Base-by-base conservation (phyloP, 768 basidiomycete species). In the Cystofilobasidium ferigula region DNA sequence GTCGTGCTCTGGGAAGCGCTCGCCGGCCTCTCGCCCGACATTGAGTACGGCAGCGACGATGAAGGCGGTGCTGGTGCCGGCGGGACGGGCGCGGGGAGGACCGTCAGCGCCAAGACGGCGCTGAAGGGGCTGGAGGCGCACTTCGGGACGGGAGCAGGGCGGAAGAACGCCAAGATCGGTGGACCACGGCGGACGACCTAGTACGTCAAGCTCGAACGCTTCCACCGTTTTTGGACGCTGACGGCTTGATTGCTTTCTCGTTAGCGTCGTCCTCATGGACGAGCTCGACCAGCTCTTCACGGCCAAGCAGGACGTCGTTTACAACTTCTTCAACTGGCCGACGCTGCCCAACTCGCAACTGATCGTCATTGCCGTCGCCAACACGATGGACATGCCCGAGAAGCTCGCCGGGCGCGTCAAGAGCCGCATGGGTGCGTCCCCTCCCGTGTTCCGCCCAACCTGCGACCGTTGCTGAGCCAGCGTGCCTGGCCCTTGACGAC, bases 301-400 rank as follows among this genome's bases (percentile, higher is more conserved):
- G 0, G 80, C 87, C 22, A 95, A 95, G 74, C 94, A 99, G 75
- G 94, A 99, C 66, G 94, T 99, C 13, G 88, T 99, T 26, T 99
- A 99, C 77, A 97, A 97, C 73, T 98, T 99, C 77, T 98, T 98
- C 81, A 98, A 99, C 74, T 99, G 95, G 94, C 95, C 95, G 1
- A 94, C 92, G 4, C 79, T 95, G 59, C 81, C 82, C 0, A 85
- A 84, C 24, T 92, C 90, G 65, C 89, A 88, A 74, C 82, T 99
- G 7, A 85, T 97, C 60, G 95, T 99, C 1, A 83, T 99, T 59
- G 94, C 95, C 0, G 92, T 99, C 0, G 95, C 95, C 9, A 99
- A 98, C 74, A 92, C 94, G 35, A 94, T 95, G 88, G 94, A 98
- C 73, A 80, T 98, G 62, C 95, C 95, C 0, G 94, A 98, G 76